Evolutionary conservation across 805 yeast genomes (phyloP), one percentile per base, ranked within the genome.

Genomic region (Suhomyces sp.): DNA sequence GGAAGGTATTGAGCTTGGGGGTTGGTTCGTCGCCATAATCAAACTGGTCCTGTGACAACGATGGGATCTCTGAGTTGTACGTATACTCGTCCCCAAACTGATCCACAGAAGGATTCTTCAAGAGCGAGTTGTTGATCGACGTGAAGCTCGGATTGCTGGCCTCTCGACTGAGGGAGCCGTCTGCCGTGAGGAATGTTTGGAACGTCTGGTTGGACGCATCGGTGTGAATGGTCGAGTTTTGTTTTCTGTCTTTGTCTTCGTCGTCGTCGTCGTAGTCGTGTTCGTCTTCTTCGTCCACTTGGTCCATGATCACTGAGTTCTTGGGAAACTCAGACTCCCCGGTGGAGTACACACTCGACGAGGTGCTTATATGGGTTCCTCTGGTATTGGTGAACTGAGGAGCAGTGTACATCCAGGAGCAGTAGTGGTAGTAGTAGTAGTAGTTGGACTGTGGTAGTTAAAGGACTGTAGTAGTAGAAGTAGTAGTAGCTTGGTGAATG

Each of bases 311-410:
- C 38, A 13, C 35, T 12, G 30, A 37, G 25, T 24, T 24, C 19
- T 41, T 39, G 17, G 32, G 44, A 33, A 28, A 39, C 27, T 46
- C 51, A n/a, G 47, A 39, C 10, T 58, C 62, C 11, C 43, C 36
- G 4, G 61, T 43, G 14, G 67, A 59, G 37, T 65, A 65, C 11
- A 63, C 64, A 31, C 68, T 61, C 5, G 68, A 63, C 3, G 68
- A 47, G 7, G 60, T 50, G 31, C 68, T 61, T 34, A 51, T 40
- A 35, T 62, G 66, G 15, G 35, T 31, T 14, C 33, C 33, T 15
- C 31, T 24, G n/a, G n/a, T 22, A 20, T 24, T 25, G 17, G 19
- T 8, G 17, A 14, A 11, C 13, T n/a, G 17, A 13, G 28, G 13
- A 19, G 22, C 16, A 9, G 20, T 15, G 12, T 16, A 8, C 23